Evolutionary conservation across 2,329 filamentous ascomycete genomes (phyloP), one percentile per base, ranked within the genome.

Genomic region (Teratosphaeria zuluensis): DNA sequence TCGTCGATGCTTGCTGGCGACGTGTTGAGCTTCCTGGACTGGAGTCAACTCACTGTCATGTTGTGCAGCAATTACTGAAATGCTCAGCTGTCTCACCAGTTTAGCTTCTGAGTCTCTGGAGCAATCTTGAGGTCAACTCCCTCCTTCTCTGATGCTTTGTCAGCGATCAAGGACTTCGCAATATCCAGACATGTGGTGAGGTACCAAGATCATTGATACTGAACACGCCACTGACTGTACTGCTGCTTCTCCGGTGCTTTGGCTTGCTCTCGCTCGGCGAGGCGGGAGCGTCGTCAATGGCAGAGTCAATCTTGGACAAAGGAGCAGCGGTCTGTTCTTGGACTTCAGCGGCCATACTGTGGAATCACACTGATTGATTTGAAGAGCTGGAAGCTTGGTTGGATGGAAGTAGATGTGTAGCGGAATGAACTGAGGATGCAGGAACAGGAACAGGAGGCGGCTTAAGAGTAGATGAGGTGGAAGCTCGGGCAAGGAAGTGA

Each of bases 301-400:
- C 90, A 61, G 92, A 96, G 77, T 96, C 92, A 79, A 96, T 85
- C 81, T 95, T 95, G 77, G 83, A 82, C 73, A 95, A 84, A 70
- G 87, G 83, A 53, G 63, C 68, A 64, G 61, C 68, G 62, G 62
- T 65, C 8, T 30, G 59, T 63, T 69, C 65, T 65, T 73, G 72
- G 58, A 74, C 68, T 70, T 77, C 79, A 64, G 79, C 76, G 69
- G 83, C 78, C 83, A 86, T 75, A 63, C 59, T 67, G 62, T 48
- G 42, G 9, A 6, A 6, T 46, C 38, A 46, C 38, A 46, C 38
- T 46, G 38, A 46, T n/a, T 21, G 42, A 19, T 19, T 5, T 19
- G 51, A 53, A 54, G 56, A 58, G 56, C 38, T 58, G 57, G 55
- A 35, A 62, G 55, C 55, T 57, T 33, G 48, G n/a, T 21, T 16